These are phyloP conservation scores for Aspergillus sp. DNA, from an alignment of 2,329 filamentous ascomycete species.

Conservation along the genomic window DNA sequence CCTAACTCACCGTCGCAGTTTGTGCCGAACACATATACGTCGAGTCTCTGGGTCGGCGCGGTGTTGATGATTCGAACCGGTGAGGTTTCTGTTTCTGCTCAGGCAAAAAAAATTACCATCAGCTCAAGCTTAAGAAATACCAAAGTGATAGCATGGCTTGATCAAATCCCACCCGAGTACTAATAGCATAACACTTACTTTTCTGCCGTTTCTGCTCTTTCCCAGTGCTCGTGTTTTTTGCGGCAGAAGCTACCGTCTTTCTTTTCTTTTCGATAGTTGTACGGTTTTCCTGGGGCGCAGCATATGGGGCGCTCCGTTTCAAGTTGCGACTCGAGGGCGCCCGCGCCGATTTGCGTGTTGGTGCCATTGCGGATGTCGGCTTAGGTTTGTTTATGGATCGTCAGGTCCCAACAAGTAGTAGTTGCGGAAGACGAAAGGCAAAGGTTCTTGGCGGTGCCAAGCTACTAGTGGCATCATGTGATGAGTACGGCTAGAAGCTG, in stretches of 20 bases:
- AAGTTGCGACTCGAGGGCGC: background rate
- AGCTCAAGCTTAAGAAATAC: background rate
- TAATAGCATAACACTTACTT: background rate
- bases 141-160: background rate
- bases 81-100: background rate
- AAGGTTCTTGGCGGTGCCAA: no score
- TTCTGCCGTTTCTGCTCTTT: background rate
- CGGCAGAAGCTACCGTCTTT: background rate
- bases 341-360: background rate
- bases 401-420: no score
- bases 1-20: constrained; percentile 76
- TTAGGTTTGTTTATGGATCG: no score
- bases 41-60: background rate
- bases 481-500: no score
- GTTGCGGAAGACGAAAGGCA: no score
- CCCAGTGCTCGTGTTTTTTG: background rate
- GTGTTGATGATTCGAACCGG: background rate
- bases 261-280: background rate
- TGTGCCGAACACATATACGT: constrained; percentile 60
- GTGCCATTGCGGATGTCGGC: background rate
- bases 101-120: background rate
- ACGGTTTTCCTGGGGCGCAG: background rate
- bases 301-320: background rate
- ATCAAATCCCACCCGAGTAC: no score
- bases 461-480: no score